Evolutionary conservation across 495 filamentous ascomycete species (phyloP).

Genomic region (Hypoxylon lenormandii): DNA sequence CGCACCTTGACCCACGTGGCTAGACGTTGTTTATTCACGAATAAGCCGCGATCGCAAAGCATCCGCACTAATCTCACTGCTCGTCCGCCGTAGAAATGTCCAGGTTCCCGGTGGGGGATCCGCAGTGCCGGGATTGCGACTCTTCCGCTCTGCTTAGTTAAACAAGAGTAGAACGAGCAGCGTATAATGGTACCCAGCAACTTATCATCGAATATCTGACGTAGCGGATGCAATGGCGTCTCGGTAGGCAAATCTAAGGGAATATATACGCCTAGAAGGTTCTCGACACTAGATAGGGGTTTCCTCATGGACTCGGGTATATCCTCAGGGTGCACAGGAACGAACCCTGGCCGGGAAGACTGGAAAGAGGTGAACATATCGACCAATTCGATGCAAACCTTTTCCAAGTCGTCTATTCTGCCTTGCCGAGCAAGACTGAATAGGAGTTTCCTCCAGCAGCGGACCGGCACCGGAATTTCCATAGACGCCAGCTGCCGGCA

Average conservation of each 20-base stretch:
- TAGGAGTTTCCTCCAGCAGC: conserved; percentile 47
- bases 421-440: conserved; percentile 48
- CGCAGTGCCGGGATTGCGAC: not conserved
- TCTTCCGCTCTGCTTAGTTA: not conserved
- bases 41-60: conserved; percentile 45
- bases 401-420: conserved; percentile 49
- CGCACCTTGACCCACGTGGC: conserved; percentile 29
- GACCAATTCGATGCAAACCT: conserved; percentile 46
- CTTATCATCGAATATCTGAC: conserved; percentile 48
- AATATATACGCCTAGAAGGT: conserved; percentile 46
- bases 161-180: conserved; percentile 40
- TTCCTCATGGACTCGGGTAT: conserved; percentile 48
- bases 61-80: conserved; percentile 41
- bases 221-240: conserved; percentile 48
- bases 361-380: conserved; percentile 36
- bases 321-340: conserved; percentile 49
- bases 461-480: conserved; percentile 47
- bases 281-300: conserved; percentile 34
- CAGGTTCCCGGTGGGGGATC: conserved; percentile 5
- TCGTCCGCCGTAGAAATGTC: conserved; percentile 40
- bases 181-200: conserved; percentile 48
- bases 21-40: conserved; percentile 13
- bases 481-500: conserved; percentile 46
- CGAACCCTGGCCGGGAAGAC: conserved; percentile 36
- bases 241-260: conserved; percentile 42